Conservation (phyloP, 2,329 filamentous ascomycete species). For the Aspergillus neoniger region DNA sequence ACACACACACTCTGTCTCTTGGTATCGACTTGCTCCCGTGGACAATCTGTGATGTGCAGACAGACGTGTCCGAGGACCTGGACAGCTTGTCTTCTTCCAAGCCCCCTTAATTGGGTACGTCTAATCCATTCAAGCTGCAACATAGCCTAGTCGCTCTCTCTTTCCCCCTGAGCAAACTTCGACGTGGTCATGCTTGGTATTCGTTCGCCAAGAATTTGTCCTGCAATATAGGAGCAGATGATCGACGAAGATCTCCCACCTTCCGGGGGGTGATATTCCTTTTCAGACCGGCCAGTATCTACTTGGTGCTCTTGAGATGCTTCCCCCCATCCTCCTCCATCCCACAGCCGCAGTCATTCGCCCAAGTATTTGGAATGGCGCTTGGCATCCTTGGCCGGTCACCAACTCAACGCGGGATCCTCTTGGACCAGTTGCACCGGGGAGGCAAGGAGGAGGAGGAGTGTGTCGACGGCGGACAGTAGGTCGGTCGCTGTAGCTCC, state of each 20-base stretch:
- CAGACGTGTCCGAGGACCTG: not conserved
- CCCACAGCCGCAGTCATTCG: not conserved
- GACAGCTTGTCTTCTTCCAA: not conserved
- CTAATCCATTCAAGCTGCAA: not conserved
- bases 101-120: not conserved
- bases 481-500: not conserved
- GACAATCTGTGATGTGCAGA: not conserved
- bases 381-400: constrained; percentile 15
- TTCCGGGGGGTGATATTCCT: constrained; percentile 2
- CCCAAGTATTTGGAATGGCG: constrained; percentile 7
- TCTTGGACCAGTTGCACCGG: not conserved
- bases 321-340: not conserved
- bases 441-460: constrained; percentile 14
- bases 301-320: not conserved
- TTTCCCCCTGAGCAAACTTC: not conserved
- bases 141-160: not conserved
- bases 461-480: constrained; percentile 3
- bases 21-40: not conserved
- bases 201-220: constrained; percentile 18
- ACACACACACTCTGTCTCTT: not conserved
- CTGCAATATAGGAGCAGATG: constrained; percentile 19
- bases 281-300: constrained; percentile 4
- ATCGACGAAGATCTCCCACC: constrained; percentile 26
- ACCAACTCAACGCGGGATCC: constrained; percentile 8
- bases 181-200: constrained; percentile 8